Base-by-base conservation (phyloP, 140 eudicot species). In the Bidens hawaiensis region DNA sequence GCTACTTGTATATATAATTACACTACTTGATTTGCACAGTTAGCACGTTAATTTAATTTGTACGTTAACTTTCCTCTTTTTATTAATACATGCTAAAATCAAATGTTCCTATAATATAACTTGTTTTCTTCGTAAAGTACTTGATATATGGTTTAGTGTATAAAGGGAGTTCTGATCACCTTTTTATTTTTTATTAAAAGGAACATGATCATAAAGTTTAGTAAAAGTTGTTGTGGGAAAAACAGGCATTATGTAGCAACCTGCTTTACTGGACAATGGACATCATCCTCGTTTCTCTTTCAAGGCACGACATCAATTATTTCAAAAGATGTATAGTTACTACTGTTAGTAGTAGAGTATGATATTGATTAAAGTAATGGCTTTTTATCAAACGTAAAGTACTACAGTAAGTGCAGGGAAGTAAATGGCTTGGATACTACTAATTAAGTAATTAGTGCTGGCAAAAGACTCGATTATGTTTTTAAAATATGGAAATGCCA, bases 261-360 rank as follows among this genome's bases (percentile, higher is more conserved):
- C 33, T 73, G 73, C 78, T 66, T 74, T 66, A 74, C 40, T 66
- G 33, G 78, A n/a, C n/a, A n/a, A n/a, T n/a, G n/a, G n/a, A 74
- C 74, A 74, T 67, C 79, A 74, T 74, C 74, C 13, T 52, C 26
- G 48, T 74, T 9, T 74, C 74, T 67, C 59, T 74, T 74, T 58
- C 54, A 58, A 66, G n/a, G n/a, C n/a, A n/a, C n/a, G n/a, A n/a
- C n/a, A n/a, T n/a, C n/a, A n/a, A n/a, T n/a, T 50, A 67, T 74
- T 67, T 74, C 69, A 59, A 60, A 57, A 49, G 45, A 64, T 64
- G 2, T 41, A 52, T 64, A 8, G 53, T 30, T 26, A 23, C 41
- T 65, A 54, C 12, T 43, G 33, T 22, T 59, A 64, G 52, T 4
- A 33, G 42, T 65, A 34, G 27, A 13, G 23, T 46, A 67, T 38